A percentile compares a stretch with the other conserved stretches of the same genome.
Conservation (phyloP, 1,284 basidiomycete species). For the Melampsora americana region DNA sequence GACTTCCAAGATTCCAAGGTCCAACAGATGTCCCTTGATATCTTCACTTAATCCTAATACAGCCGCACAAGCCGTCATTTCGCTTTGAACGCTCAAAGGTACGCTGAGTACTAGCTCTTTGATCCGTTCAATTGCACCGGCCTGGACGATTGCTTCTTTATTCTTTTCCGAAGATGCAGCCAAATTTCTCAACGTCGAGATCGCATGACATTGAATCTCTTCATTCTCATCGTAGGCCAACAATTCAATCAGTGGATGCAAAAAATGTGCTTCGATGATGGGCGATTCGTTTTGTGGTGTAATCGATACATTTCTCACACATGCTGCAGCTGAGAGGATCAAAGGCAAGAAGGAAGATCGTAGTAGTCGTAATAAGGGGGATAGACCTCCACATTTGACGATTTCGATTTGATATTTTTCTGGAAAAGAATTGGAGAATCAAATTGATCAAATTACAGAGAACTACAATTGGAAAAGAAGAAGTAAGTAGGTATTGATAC, state of each 20-base stretch:
- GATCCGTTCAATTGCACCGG: constrained; percentile 96
- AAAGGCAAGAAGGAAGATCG: constrained; percentile 98
- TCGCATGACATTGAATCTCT: constrained; percentile 99
- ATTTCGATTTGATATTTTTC: constrained; percentile 99
- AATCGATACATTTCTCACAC: constrained; percentile 98
- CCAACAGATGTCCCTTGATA: constrained; percentile 86
- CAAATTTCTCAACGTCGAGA: constrained; percentile 92
- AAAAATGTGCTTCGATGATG: constrained; percentile 97
- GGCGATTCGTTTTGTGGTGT: constrained; percentile 98
- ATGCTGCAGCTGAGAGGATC: constrained; percentile 96
- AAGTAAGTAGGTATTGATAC: constrained; percentile 46
- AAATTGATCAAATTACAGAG: neutral
- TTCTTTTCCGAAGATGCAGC: constrained; percentile 98
- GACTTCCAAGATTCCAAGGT: constrained; percentile 98
- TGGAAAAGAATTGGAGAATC: constrained; percentile 53
- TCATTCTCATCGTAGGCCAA: constrained; percentile 98
- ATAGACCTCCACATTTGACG: constrained; percentile 89
- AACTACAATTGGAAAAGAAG: neutral
- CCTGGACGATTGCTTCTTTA: constrained; percentile 96
- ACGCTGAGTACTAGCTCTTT: constrained; percentile 94
- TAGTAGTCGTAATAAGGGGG: constrained; percentile 85
- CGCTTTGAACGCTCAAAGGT: constrained; percentile 94
- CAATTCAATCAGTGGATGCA: constrained; percentile 91
- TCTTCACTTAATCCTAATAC: constrained; percentile 91
- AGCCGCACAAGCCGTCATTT: constrained; percentile 99